A percentile compares a stretch with the other conserved stretches of the same genome.
Evolutionary conservation across 371 early-diverging fungal species (phyloP).

Genomic region (Amoeboradix gromovi): DNA sequence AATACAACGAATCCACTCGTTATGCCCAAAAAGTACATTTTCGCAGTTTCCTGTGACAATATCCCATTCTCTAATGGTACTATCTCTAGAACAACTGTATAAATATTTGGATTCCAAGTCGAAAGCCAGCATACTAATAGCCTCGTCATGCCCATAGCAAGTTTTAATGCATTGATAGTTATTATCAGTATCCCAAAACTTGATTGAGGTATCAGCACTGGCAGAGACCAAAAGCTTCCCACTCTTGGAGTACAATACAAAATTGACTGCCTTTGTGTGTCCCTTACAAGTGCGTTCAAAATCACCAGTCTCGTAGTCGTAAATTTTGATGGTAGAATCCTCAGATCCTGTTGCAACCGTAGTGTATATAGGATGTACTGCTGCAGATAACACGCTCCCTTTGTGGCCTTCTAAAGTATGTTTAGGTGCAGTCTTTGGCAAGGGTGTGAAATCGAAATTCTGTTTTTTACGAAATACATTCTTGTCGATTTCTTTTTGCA

Average conservation of each 20-base stretch:
- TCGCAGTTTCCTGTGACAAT: slow-evolving; percentile 35
- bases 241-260: slow-evolving; percentile 43
- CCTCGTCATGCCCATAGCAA: slow-evolving; percentile 65
- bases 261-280: slow-evolving; percentile 68
- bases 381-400: slow-evolving; percentile 85
- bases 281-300: slow-evolving; percentile 66
- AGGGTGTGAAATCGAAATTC: too few relatives aligned
- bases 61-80: slow-evolving; percentile 56
- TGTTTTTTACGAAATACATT: too few relatives aligned
- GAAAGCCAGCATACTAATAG: slow-evolving; percentile 45
- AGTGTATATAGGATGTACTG: slow-evolving; percentile 42
- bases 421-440: too few relatives aligned
- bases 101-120: slow-evolving; percentile 41
- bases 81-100: slow-evolving; percentile 55
- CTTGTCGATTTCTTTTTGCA: too few relatives aligned
- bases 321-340: slow-evolving; percentile 60
- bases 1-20: too few relatives aligned
- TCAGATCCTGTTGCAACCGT: slow-evolving; percentile 85
- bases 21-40: slow-evolving; percentile 41
- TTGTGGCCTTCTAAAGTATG: too few relatives aligned
- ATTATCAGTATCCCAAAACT: slow-evolving; percentile 55
- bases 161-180: slow-evolving; percentile 59
- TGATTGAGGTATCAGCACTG: slow-evolving; percentile 58
- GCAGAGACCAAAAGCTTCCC: slow-evolving; percentile 47
- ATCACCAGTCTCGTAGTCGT: slow-evolving; percentile 39